Percentiles rank a stretch among this genome's conserved stretches.
These are phyloP conservation scores for Hypoxylon sp. DNA, from an alignment of 2,329 filamentous ascomycete species.

Conservation along the genomic window DNA sequence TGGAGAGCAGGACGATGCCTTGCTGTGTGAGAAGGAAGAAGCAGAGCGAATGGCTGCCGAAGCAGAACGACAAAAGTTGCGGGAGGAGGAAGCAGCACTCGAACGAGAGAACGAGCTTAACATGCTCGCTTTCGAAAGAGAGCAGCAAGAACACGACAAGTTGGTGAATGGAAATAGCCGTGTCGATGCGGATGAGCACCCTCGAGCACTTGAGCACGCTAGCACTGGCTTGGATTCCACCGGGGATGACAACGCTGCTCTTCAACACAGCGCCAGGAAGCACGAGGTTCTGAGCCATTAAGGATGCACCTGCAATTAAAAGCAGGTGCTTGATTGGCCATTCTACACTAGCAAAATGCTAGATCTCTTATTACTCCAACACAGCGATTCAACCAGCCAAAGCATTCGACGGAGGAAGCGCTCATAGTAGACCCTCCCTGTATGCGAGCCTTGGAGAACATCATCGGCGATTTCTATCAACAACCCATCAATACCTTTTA, in stretches of 20 bases:
- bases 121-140: slow-evolving; percentile 56
- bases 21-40: slow-evolving; percentile 69
- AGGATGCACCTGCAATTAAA: slow-evolving; percentile 1
- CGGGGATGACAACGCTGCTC: slow-evolving; percentile 21
- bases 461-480: not conserved
- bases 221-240: slow-evolving; percentile 23
- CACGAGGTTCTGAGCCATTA: slow-evolving; percentile 53
- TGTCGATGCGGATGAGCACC: slow-evolving; percentile 15
- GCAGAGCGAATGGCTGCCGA: slow-evolving; percentile 68
- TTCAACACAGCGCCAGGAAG: slow-evolving; percentile 43
- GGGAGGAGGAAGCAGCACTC: slow-evolving; percentile 57
- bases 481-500: slow-evolving; percentile 22
- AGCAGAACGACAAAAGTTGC: slow-evolving; percentile 55
- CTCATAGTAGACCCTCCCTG: slow-evolving; percentile 3
- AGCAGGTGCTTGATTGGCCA: not conserved
- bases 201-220: slow-evolving; percentile 18
- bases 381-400: not conserved
- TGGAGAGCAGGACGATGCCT: slow-evolving; percentile 65
- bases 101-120: slow-evolving; percentile 59
- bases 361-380: not conserved
- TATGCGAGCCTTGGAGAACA: slow-evolving; percentile 7
- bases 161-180: slow-evolving; percentile 41
- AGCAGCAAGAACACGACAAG: slow-evolving; percentile 51
- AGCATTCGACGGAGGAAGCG: not conserved
- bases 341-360: not conserved